These are phyloP conservation scores for Lentinula aciculospora DNA, from an alignment of 768 basidiomycete genomes.

Conservation along the genomic window DNA sequence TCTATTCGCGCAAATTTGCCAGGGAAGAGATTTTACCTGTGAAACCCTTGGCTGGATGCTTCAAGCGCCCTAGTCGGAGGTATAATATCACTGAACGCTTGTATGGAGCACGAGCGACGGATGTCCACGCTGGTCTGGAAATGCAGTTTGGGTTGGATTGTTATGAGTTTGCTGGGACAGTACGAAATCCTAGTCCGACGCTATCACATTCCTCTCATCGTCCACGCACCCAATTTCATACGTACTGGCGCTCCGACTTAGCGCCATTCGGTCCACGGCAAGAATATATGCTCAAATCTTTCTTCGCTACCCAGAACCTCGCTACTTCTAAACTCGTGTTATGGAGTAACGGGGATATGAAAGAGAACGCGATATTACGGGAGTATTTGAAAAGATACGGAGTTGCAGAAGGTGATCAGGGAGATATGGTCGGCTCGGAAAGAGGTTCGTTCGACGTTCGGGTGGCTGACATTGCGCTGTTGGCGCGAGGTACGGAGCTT, in stretches of 20 bases:
- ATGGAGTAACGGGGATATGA: constrained; percentile 88
- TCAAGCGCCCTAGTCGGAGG: constrained; percentile 54
- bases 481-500: constrained; percentile 76
- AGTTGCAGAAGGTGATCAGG: constrained; percentile 18
- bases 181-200: constrained; percentile 31
- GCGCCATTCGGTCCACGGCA: constrained; percentile 77
- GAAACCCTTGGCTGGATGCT: constrained; percentile 68
- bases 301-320: constrained; percentile 87
- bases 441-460: constrained; percentile 54
- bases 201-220: constrained; percentile 27
- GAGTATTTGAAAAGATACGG: constrained; percentile 60
- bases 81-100: constrained; percentile 67
- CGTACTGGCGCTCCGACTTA: constrained; percentile 93
- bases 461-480: constrained; percentile 55
- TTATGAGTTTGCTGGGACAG: constrained; percentile 87
- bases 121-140: constrained; percentile 76
- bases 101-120: constrained; percentile 59
- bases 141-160: constrained; percentile 83
- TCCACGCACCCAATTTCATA: constrained; percentile 66
- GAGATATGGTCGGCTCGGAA: background rate
- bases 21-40: constrained; percentile 62
- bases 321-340: constrained; percentile 61
- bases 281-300: constrained; percentile 88
- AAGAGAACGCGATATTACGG: constrained; percentile 47
- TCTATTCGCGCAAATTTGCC: constrained; percentile 77